A percentile compares a stretch with the other conserved stretches of the same genome.
Conservation (phyloP, 257 asterid species). For the Lantana camara region DNA sequence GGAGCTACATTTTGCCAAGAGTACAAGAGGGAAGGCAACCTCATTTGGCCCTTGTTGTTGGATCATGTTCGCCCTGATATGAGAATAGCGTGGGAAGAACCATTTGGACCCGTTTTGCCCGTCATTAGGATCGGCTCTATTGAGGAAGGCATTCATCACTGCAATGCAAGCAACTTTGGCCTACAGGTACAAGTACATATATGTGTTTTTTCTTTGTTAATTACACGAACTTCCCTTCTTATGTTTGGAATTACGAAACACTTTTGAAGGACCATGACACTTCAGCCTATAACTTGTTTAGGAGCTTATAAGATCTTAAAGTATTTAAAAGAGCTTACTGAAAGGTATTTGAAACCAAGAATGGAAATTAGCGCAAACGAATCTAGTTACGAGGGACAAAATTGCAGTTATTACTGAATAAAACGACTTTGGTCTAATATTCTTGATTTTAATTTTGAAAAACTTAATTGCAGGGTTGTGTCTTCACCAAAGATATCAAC, state of each 20-base stretch:
- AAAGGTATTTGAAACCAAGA: too few relatives aligned
- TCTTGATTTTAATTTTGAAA: neutral
- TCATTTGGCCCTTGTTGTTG: constrained; percentile 73
- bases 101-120: constrained; percentile 77
- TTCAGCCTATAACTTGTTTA: too few relatives aligned
- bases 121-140: constrained; percentile 60
- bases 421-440: neutral
- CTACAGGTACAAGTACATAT: constrained; percentile 66
- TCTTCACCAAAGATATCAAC: constrained; percentile 76
- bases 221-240: too few relatives aligned
- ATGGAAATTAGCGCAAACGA: too few relatives aligned
- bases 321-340: too few relatives aligned
- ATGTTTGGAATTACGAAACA: too few relatives aligned
- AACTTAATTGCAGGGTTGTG: constrained; percentile 54
- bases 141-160: constrained; percentile 82
- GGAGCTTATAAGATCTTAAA: too few relatives aligned
- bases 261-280: too few relatives aligned
- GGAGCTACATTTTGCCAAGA: constrained; percentile 78
- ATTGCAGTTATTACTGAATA: neutral
- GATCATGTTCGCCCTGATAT: constrained; percentile 74
- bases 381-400: neutral
- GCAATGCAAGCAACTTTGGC: constrained; percentile 87
- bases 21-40: constrained; percentile 81
- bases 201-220: too few relatives aligned
- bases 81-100: constrained; percentile 91